Conservation (phyloP, 2,329 filamentous ascomycete genomes). For the Elsinoe fawcettii region DNA sequence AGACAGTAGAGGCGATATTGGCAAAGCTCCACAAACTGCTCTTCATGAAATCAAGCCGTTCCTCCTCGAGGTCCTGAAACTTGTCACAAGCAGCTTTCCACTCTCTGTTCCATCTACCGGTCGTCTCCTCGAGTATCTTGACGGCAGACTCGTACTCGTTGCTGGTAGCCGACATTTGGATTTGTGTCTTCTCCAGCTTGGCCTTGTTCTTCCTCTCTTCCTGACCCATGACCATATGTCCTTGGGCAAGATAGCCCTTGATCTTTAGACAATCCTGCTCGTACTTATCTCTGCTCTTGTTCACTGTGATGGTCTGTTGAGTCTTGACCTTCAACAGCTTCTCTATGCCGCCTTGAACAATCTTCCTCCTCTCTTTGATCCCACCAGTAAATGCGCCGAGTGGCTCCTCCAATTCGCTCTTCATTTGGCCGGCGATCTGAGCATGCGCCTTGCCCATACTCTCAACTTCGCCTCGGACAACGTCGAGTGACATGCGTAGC, state of each 20-base stretch:
- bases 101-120: slow-evolving; percentile 90
- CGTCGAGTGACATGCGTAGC: slow-evolving; percentile 75
- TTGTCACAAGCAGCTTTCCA: slow-evolving; percentile 98
- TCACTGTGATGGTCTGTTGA: slow-evolving; percentile 81
- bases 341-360: slow-evolving; percentile 88
- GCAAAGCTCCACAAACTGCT: slow-evolving; percentile 97
- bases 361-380: slow-evolving; percentile 95
- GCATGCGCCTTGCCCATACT: slow-evolving; percentile 91
- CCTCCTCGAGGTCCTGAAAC: slow-evolving; percentile 97
- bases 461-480: slow-evolving; percentile 81
- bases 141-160: slow-evolving; percentile 89
- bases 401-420: slow-evolving; percentile 88
- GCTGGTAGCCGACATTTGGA: slow-evolving; percentile 84
- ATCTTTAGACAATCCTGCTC: slow-evolving; percentile 98
- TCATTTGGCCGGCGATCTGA: slow-evolving; percentile 87
- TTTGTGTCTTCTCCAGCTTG: slow-evolving; percentile 96
- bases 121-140: slow-evolving; percentile 90
- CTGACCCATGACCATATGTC: slow-evolving; percentile 99
- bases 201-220: slow-evolving; percentile 98
- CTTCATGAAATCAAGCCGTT: slow-evolving; percentile 93
- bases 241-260: slow-evolving; percentile 95
- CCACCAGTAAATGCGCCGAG: slow-evolving; percentile 83
- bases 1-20: slow-evolving; percentile 94
- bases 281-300: slow-evolving; percentile 91
- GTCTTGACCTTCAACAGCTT: slow-evolving; percentile 89